Percentiles rank a stretch among this genome's conserved stretches.
phyloP scores from a whole-genome alignment of 495 filamentous ascomycete genomes.

The Aspergillus avenaceus region DNA sequence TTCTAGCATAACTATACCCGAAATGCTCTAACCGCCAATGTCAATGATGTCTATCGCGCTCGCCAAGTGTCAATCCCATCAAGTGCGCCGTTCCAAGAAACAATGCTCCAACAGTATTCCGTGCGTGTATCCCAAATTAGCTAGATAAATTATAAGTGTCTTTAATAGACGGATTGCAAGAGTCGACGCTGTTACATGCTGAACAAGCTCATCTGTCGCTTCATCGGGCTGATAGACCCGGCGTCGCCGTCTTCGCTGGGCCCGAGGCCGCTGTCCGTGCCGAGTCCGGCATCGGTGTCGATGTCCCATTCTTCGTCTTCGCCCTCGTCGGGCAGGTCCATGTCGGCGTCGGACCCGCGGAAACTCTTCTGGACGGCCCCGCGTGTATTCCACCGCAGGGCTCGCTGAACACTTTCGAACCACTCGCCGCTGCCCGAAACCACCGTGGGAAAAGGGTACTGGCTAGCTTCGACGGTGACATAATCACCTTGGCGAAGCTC shows the following conservation, averaged over 20 bases:
- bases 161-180: too few relatives aligned
- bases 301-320: constrained; percentile 64
- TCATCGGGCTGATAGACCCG: constrained; percentile 57
- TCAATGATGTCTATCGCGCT: not conserved
- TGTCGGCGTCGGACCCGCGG: constrained; percentile 33
- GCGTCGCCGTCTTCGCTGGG: constrained; percentile 61
- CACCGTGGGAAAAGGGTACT: constrained; percentile 95
- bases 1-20: too few relatives aligned
- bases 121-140: not conserved
- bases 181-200: constrained; percentile 34
- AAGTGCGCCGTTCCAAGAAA: too few relatives aligned
- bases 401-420: constrained; percentile 90
- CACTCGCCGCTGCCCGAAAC: constrained; percentile 74
- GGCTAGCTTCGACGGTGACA: constrained; percentile 88
- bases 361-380: constrained; percentile 83
- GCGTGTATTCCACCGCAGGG: constrained; percentile 88
- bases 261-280: constrained; percentile 47
- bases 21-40: not conserved
- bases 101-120: not conserved
- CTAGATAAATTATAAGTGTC: too few relatives aligned
- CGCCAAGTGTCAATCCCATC: too few relatives aligned
- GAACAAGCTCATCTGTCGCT: constrained; percentile 63
- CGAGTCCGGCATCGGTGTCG: constrained; percentile 66
- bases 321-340: constrained; percentile 29
- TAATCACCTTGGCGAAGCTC: constrained; percentile 90